Conservation (phyloP, 805 yeast species). For the Ogataea allantospora region DNA sequence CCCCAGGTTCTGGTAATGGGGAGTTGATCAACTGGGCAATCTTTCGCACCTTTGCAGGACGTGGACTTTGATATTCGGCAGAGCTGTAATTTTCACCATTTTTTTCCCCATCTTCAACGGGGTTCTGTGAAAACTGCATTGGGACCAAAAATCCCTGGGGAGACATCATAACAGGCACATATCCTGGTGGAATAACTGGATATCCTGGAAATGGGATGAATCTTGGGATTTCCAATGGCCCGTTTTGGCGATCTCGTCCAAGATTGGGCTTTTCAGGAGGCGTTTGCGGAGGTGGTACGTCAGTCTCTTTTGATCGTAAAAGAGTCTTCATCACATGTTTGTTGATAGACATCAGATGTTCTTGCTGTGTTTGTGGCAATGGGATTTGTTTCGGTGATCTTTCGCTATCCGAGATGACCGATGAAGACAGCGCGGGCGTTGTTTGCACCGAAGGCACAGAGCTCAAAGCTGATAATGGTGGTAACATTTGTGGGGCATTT, state of each 20-base stretch:
- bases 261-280: constrained; percentile 11
- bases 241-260: constrained; percentile 9
- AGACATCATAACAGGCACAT: constrained; percentile 32
- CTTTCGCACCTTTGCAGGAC: constrained; percentile 10
- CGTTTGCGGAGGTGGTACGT: constrained; percentile 7
- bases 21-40: constrained; percentile 20
- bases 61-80: constrained; percentile 2
- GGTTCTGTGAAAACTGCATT: constrained; percentile 25
- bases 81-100: neutral
- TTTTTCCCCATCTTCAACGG: constrained; percentile 10
- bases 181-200: constrained; percentile 30
- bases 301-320: constrained; percentile 9
- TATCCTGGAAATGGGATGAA: constrained; percentile 24
- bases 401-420: constrained; percentile 2
- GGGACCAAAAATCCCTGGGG: constrained; percentile 31
- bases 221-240: constrained; percentile 17
- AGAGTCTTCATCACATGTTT: constrained; percentile 19
- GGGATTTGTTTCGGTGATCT: constrained; percentile 13
- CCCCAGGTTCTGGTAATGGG: constrained; percentile 12
- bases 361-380: constrained; percentile 18
- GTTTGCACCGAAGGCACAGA: constrained; percentile 4
- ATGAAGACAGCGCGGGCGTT: constrained; percentile 3
- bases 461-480: constrained; percentile 2
- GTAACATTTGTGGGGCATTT: neutral
- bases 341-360: constrained; percentile 16